phyloP scores from a whole-genome alignment of 345 rosid species.

The Punica granatum region DNA sequence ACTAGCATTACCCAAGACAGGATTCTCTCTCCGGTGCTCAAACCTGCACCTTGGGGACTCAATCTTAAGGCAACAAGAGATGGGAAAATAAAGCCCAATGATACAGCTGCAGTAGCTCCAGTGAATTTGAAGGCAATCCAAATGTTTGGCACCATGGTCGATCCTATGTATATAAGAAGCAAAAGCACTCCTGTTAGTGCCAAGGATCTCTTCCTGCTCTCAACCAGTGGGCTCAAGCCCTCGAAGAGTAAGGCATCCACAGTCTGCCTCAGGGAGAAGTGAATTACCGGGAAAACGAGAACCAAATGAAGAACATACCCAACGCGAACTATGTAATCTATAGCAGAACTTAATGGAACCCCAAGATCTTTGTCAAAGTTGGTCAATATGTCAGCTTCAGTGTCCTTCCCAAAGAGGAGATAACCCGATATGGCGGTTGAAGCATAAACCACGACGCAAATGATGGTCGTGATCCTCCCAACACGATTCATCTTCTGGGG shows the following conservation, averaged over 20 bases:
- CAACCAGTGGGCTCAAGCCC: constrained; percentile 62
- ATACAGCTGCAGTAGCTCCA: constrained; percentile 96
- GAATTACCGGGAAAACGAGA: constrained; percentile 94
- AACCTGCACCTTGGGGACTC: constrained; percentile 37
- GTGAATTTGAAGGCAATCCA: constrained; percentile 99
- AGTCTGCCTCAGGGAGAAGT: constrained; percentile 86
- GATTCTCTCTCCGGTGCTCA: constrained; percentile 37
- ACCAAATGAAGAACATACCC: constrained; percentile 91
- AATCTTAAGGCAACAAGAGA: constrained; percentile 67
- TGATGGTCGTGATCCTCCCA: constrained; percentile 69
- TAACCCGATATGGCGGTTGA: constrained; percentile 80
- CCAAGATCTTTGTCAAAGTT: constrained; percentile 91
- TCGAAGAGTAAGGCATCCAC: constrained; percentile 62
- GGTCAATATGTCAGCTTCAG: constrained; percentile 77
- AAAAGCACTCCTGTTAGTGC: constrained; percentile 53
- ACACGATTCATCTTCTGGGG: constrained; percentile 77
- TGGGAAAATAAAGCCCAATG: constrained; percentile 90
- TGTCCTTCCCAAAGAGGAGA: constrained; percentile 73
- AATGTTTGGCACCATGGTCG: constrained; percentile 88
- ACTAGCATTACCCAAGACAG: constrained; percentile 70
- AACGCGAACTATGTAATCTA: constrained; percentile 73
- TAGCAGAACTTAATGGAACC: constrained; percentile 62
- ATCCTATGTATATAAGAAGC: constrained; percentile 58
- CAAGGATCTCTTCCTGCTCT: constrained; percentile 75
- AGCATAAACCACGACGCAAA: constrained; percentile 62